Conservation (phyloP, 345 rosid species). For the Excoecaria cochinchinensis region DNA sequence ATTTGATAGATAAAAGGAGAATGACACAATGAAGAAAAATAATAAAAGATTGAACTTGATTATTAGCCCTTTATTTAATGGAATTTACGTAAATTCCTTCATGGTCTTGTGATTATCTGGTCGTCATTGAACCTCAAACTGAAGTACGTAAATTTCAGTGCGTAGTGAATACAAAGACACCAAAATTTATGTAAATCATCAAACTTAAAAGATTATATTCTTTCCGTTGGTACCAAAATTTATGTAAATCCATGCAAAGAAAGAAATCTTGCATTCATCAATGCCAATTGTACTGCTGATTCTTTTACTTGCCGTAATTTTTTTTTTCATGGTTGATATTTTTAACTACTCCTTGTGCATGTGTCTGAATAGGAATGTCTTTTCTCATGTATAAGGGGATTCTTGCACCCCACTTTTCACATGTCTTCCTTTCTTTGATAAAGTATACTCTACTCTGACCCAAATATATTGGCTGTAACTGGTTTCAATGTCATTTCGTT, state of each 20-base stretch:
- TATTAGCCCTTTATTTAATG: too few relatives aligned
- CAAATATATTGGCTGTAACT: neutral
- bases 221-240: neutral
- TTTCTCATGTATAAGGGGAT: neutral
- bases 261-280: neutral
- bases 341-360: neutral
- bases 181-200: neutral
- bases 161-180: too few relatives aligned
- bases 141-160: too few relatives aligned
- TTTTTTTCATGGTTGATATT: neutral
- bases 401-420: neutral
- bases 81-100: too few relatives aligned
- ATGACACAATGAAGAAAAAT: too few relatives aligned
- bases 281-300: neutral
- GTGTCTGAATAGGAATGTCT: neutral
- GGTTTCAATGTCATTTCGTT: neutral
- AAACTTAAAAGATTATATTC: too few relatives aligned
- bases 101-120: neutral
- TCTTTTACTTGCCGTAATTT: neutral
- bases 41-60: too few relatives aligned
- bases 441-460: neutral
- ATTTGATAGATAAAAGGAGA: too few relatives aligned
- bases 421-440: neutral
- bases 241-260: neutral
- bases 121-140: neutral